Evolutionary conservation across 192 early-diverging fungal genomes (phyloP), one percentile per base, ranked within the genome.

Genomic region (Diversispora epigaea): DNA sequence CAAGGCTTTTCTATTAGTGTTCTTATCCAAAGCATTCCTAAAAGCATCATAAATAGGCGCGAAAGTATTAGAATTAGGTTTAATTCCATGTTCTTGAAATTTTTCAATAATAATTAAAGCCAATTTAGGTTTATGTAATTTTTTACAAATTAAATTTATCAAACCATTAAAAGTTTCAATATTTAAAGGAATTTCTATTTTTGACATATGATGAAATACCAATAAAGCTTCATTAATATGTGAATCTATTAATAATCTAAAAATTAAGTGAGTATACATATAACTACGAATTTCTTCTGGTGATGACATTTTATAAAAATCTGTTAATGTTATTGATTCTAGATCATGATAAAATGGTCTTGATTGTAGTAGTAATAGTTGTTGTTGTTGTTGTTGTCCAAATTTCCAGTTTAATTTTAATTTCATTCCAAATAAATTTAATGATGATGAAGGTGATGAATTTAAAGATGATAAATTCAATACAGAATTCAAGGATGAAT

Each of bases 61-160:
- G 7, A 64, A 64, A 19, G 62, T 64, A 43, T 64, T 17, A 44
- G 25, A 14, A 17, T 32, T 64, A 14, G 62, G 62, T n/a, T 41
- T 32, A 64, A 64, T 44, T n/a, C 62, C 62, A 17, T 64, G 62
- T 44, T 64, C 62, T 64, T 64, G 62, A 64, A 64, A 64, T 41
- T 64, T 64, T 3, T 44, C 41, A 64, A 64, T n/a, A 3, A 40
- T 43, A 9, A 44, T 40, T 14, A 64, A 8, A 43, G 62, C 62
- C 6, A 15, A 12, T 3, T 15, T 40, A 4, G 41, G n/a, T n/a
- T 41, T 64, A n/a, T 32, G 25, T 8, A 44, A 2, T 32, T 32
- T 21, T n/a, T 40, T 32, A 64, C 62, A 64, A 4, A 64, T 7
- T 3, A 17, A 8, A 17, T 21, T 9, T 44, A 64, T 41, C 43